Conservation (phyloP, 306 rosid genomes). For the Chamaecrista fasciculata region DNA sequence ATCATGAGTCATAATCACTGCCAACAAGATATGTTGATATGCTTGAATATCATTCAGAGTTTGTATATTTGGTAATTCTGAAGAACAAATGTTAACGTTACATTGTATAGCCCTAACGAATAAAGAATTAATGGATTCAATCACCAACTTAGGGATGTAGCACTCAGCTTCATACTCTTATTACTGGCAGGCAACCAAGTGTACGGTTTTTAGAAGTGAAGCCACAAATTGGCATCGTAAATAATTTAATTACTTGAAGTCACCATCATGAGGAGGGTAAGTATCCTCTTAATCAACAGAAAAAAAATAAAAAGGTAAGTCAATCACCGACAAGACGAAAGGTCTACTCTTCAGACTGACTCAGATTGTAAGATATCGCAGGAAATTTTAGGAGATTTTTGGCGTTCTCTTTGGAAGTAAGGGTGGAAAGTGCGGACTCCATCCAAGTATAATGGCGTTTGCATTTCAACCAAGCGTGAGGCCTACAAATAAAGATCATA, state of each 20-base stretch:
- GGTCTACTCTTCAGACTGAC: slow-evolving; percentile 20
- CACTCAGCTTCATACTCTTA: slow-evolving; percentile 8
- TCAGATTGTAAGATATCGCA: slow-evolving; percentile 27
- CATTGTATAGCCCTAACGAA: slow-evolving; percentile 22
- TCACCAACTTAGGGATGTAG: slow-evolving; percentile 10
- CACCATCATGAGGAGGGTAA: too few relatives aligned
- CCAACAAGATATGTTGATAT: slow-evolving; percentile 2
- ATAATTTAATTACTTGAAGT: background rate
- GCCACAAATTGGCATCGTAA: background rate
- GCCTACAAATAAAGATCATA: slow-evolving; percentile 47
- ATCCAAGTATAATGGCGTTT: slow-evolving; percentile 75
- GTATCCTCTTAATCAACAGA: too few relatives aligned
- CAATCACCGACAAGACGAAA: too few relatives aligned
- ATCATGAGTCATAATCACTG: slow-evolving; percentile 4
- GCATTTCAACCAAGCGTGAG: slow-evolving; percentile 94
- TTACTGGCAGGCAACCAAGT: slow-evolving; percentile 8
- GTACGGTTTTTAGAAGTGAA: background rate
- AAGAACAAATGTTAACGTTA: slow-evolving; percentile 4
- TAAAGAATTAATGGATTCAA: slow-evolving; percentile 35
- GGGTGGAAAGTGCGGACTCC: slow-evolving; percentile 70
- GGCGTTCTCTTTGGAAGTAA: slow-evolving; percentile 58
- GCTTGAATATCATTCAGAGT: slow-evolving; percentile 6
- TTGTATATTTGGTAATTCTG: background rate
- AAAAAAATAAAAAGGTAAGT: too few relatives aligned
- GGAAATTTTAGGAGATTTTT: slow-evolving; percentile 14